Base-by-base conservation (phyloP, 2,329 filamentous ascomycete species). In the Whalleya microplaca region DNA sequence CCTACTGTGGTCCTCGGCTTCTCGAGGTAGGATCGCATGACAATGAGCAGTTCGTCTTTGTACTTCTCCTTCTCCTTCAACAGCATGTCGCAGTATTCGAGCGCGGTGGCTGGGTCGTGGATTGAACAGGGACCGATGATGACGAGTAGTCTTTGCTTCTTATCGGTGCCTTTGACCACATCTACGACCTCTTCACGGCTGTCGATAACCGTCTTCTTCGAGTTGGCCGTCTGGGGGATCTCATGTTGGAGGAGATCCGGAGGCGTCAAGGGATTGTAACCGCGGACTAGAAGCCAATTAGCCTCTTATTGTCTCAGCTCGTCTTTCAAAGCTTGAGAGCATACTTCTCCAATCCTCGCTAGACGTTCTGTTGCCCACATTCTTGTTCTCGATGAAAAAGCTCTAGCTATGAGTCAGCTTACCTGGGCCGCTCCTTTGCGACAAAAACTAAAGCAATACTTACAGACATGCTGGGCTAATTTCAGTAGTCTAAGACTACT, bases 11-110 rank as follows among this genome's bases (percentile, higher is more conserved):
- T 99, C 63, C 95, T 88, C 20, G 95, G 95, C 83, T 99, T 99
- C 83, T 99, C 95, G 58, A 99, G 86, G 84, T 99, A 99, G 63
- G 92, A 91, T 67, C 95, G 90, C 95, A 99, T 99, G 60, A 99
- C 89, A 66, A 99, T 95, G 67, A 96, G 83, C 40, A 99, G 84
- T 72, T 98, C 92, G 69, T 93, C 84, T 73, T 90, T 84, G 80
- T 96, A 89, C 80, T 96, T 95, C 72, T 93, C 85, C 76, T 94
- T 93, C 69, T 96, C 81, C 70, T 85, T 81, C 65, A 96, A 74
- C 61, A 99, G 82, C 64, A 89, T 82, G 70, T 92, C 87, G 82
- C 92, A 96, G 86, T 99, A 99, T 72, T 94, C 91, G 65, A 97
- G 84, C 10, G 94, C 94, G 61, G 92, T 90, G 53, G 88, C 80